A percentile compares a stretch with the other conserved stretches of the same genome.
These are phyloP conservation scores for Aspergillus diversus DNA, from an alignment of 495 filamentous ascomycete genomes.

Conservation along the genomic window DNA sequence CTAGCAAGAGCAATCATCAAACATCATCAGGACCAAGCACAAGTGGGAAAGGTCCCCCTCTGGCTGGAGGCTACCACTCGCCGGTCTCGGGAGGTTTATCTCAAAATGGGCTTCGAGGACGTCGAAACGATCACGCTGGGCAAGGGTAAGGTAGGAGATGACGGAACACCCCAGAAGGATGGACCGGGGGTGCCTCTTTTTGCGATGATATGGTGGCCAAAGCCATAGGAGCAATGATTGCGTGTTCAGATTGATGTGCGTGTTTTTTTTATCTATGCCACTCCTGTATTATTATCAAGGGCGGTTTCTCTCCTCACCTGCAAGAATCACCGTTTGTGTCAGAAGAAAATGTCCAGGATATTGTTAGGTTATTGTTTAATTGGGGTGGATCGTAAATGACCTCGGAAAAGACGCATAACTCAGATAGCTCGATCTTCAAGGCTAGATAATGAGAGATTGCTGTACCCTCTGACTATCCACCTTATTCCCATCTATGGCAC, in stretches of 20 bases:
- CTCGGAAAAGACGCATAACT: too few relatives aligned
- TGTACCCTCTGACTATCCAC: too few relatives aligned
- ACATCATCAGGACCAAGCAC: constrained; percentile 1
- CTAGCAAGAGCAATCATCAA: constrained; percentile 10
- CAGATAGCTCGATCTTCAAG: too few relatives aligned
- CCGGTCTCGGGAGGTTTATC: constrained; percentile 8
- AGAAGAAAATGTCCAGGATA: too few relatives aligned
- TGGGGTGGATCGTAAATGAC: too few relatives aligned
- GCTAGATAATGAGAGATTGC: too few relatives aligned
- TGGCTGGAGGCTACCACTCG: constrained; percentile 17
- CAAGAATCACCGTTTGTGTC: too few relatives aligned
- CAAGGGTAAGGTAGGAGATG: neutral
- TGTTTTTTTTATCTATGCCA: neutral
- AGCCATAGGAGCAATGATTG: neutral
- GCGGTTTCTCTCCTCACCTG: too few relatives aligned
- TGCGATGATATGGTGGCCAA: constrained; percentile 18
- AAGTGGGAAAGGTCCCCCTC: neutral
- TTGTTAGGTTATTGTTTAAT: too few relatives aligned
- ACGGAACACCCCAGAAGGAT: neutral
- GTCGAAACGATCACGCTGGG: constrained; percentile 11
- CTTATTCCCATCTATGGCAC: too few relatives aligned
- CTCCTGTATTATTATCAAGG: too few relatives aligned
- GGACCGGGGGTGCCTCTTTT: constrained; percentile 6
- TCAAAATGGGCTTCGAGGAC: constrained; percentile 6
- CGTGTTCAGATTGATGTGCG: neutral